phyloP scores from a whole-genome alignment of 2,329 filamentous ascomycete genomes.

The Cladosporium velox region DNA sequence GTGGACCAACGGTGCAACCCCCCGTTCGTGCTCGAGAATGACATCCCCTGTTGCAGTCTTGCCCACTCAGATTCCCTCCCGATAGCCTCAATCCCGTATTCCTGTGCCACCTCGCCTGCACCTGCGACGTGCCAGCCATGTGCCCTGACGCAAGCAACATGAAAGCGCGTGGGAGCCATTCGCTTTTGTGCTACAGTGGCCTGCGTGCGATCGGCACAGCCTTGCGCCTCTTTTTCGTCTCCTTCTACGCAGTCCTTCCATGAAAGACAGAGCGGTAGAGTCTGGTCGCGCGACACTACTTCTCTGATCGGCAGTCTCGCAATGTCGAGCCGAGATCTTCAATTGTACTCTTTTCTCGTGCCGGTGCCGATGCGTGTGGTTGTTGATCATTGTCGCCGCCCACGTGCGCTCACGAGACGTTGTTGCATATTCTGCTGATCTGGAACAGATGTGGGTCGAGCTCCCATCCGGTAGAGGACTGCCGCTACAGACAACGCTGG shows the following conservation, averaged over 20 bases:
- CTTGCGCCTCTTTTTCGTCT: not conserved
- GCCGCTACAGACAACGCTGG: not conserved
- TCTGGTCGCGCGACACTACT: not conserved
- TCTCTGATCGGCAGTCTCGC: not conserved
- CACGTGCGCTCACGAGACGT: not conserved
- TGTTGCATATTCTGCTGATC: not conserved
- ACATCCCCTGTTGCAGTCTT: not conserved
- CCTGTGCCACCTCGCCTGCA: conserved; percentile 13
- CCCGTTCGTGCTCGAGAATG: not conserved
- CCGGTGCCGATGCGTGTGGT: not conserved
- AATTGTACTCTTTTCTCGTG: not conserved
- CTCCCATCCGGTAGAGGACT: not conserved
- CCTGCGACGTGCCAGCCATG: conserved; percentile 20
- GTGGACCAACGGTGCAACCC: not conserved
- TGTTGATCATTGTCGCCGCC: not conserved
- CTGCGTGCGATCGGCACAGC: conserved; percentile 7
- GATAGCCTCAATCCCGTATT: not conserved
- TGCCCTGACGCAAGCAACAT: conserved; percentile 19
- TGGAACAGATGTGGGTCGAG: not conserved
- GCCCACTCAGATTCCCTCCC: not conserved
- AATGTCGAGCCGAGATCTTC: not conserved
- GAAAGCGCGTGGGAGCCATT: conserved; percentile 18
- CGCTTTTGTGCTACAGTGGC: not conserved
- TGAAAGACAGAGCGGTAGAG: not conserved
- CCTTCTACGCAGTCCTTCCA: not conserved